Evolutionary conservation across 2,329 filamentous ascomycete species (phyloP).

Genomic region (Neurospora sp.): DNA sequence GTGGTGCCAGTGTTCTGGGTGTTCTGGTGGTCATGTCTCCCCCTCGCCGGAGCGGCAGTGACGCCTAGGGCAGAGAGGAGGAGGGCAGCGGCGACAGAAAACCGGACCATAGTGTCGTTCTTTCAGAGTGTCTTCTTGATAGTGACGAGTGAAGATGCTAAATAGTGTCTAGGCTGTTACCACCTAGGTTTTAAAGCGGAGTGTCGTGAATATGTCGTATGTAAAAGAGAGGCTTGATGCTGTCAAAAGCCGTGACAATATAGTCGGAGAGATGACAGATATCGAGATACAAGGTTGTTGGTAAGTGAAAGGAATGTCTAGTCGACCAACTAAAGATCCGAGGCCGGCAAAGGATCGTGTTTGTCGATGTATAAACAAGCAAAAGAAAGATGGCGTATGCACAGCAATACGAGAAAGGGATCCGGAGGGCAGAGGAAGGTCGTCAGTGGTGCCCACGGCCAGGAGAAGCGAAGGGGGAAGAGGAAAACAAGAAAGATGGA

Average conservation of each 20-base stretch:
- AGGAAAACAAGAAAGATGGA: slow-evolving; percentile 5
- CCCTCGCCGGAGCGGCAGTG: slow-evolving; percentile 6
- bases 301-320: background rate
- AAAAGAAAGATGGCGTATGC: slow-evolving; percentile 4
- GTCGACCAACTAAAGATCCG: background rate
- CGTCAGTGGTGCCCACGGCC: slow-evolving; percentile 5
- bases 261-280: background rate
- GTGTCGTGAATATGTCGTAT: background rate
- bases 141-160: slow-evolving; percentile 1
- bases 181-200: background rate
- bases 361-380: background rate
- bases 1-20: slow-evolving; percentile 13
- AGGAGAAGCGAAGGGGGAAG: slow-evolving; percentile 7
- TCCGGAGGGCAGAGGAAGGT: slow-evolving; percentile 1
- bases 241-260: too few relatives aligned
- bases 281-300: background rate
- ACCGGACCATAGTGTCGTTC: slow-evolving; percentile 15
- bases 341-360: background rate
- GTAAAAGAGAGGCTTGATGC: slow-evolving; percentile 1
- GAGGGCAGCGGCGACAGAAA: slow-evolving; percentile 18
- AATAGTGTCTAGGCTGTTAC: slow-evolving; percentile 2
- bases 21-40: background rate
- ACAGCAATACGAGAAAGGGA: slow-evolving; percentile 5
- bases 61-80: slow-evolving; percentile 15
- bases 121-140: background rate